Evolutionary conservation across 169 alveolate species (phyloP).

Genomic region (Eimeria tenella): DNA sequence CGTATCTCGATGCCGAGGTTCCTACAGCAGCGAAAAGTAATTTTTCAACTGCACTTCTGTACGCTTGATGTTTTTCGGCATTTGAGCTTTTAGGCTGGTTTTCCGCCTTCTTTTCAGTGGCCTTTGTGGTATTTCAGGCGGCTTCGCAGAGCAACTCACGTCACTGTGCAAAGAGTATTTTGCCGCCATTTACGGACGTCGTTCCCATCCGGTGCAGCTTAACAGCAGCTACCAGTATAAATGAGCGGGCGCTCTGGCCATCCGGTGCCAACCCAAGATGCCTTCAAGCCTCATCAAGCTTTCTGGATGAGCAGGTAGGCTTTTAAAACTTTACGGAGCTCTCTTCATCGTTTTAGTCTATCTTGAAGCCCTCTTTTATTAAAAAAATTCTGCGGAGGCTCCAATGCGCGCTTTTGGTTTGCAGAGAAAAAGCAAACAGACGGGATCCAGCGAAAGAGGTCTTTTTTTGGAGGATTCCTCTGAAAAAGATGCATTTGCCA

Average conservation of each 20-base stretch:
- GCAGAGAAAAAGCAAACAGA: background rate
- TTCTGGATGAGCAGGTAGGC: slow-evolving; percentile 16
- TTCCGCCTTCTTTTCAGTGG: background rate
- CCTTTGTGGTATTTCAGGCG: background rate
- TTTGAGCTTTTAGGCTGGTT: background rate
- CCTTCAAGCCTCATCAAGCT: background rate
- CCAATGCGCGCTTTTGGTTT: background rate
- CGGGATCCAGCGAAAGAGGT: background rate
- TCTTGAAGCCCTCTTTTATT: background rate
- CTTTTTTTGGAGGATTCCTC: background rate
- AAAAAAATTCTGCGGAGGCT: background rate
- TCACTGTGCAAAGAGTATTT: background rate
- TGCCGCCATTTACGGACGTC: slow-evolving; percentile 47
- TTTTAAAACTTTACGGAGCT: background rate
- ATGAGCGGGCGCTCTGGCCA: slow-evolving; percentile 32
- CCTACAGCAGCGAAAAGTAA: background rate
- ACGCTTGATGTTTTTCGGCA: background rate
- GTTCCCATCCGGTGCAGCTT: slow-evolving; percentile 33
- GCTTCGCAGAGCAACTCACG: slow-evolving; percentile 18
- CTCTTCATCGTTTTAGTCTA: background rate
- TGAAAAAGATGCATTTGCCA: background rate
- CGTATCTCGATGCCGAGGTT: background rate
- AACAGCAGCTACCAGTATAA: background rate
- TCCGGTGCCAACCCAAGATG: slow-evolving; percentile 24
- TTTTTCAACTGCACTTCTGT: background rate